phyloP scores from a whole-genome alignment of 106 monocot genomes.

The Dendrobium nobile region DNA sequence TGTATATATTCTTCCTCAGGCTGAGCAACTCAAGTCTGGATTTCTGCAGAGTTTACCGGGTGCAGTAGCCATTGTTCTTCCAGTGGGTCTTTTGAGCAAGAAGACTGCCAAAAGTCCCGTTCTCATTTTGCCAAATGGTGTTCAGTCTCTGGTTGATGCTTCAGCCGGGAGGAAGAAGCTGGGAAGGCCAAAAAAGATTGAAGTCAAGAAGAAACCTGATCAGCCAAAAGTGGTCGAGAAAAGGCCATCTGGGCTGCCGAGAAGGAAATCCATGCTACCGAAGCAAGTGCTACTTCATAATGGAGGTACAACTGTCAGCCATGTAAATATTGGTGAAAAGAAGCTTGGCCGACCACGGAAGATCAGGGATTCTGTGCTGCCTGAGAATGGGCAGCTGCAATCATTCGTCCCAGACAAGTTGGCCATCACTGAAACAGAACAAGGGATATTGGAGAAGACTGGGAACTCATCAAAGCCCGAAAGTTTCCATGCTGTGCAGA shows the following conservation, averaged over 20 bases:
- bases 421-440: not conserved
- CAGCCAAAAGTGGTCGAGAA: not conserved
- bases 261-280: not conserved
- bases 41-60: not conserved
- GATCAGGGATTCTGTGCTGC: not conserved
- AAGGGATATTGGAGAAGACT: not conserved
- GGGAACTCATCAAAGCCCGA: not conserved
- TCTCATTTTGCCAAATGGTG: not conserved
- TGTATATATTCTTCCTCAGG: conserved; percentile 1
- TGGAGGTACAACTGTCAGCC: not conserved
- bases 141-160: not conserved
- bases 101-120: not conserved
- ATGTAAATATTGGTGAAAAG: not conserved
- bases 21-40: conserved; percentile 1
- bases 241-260: not conserved
- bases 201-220: conserved; percentile 2
- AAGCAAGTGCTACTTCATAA: not conserved
- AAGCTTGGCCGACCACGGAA: conserved; percentile 11
- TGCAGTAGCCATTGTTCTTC: conserved; percentile 3
- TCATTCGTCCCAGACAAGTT: not conserved
- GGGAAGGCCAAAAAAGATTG: not conserved
- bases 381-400: not conserved
- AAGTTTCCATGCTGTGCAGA: not conserved
- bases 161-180: not conserved
- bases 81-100: conserved; percentile 1